Conservation (phyloP, 2,329 filamentous ascomycete species). For the Paramyrothecium roridum region DNA sequence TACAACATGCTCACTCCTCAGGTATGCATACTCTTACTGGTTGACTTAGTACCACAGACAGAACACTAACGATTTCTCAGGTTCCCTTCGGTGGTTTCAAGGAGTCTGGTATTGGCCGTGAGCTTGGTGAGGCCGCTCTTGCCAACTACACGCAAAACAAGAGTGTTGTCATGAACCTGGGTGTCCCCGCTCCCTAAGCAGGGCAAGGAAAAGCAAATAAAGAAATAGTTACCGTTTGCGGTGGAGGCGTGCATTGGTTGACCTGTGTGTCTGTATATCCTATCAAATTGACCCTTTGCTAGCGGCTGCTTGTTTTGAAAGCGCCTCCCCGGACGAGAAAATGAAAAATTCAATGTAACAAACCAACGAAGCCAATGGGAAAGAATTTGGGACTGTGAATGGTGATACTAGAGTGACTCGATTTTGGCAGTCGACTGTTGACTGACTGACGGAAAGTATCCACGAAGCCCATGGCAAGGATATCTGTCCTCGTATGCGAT, state of each 20-base stretch:
- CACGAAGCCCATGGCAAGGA: no score
- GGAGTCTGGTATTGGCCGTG: conserved; percentile 73
- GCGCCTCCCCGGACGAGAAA: no score
- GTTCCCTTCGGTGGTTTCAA: conserved; percentile 74
- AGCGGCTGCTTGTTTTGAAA: not conserved
- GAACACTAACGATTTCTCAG: conserved; percentile 26
- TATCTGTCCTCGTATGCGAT: no score
- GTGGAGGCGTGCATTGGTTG: not conserved
- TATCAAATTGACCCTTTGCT: not conserved
- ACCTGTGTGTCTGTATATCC: not conserved
- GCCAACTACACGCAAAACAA: conserved; percentile 68
- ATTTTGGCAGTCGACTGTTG: no score
- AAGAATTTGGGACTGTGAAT: no score
- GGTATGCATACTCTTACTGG: conserved; percentile 24
- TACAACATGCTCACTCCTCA: conserved; percentile 13
- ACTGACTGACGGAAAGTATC: no score
- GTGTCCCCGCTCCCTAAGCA: not conserved
- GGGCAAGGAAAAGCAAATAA: not conserved
- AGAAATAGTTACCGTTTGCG: no score
- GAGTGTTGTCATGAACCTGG: conserved; percentile 53
- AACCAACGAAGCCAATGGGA: not conserved
- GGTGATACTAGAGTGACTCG: no score
- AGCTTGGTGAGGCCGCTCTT: conserved; percentile 67
- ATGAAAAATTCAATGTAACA: not conserved
- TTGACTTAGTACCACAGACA: conserved; percentile 69